phyloP scores from a whole-genome alignment of 441 rosid genomes.

The Adansonia rubrostipa region DNA sequence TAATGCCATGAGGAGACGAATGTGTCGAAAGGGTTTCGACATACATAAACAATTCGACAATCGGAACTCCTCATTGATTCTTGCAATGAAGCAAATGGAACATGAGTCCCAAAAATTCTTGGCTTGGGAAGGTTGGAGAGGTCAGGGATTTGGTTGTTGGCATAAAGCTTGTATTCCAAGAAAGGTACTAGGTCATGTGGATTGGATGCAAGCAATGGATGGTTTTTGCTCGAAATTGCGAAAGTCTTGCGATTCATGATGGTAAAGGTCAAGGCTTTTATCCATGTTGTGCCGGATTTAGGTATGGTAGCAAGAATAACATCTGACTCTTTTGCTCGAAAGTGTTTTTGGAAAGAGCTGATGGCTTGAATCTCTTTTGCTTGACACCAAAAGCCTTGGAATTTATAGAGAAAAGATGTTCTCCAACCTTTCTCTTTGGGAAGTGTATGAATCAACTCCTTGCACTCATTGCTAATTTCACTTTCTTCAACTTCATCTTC shows the following conservation, averaged over 20 bases:
- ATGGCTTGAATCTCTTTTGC: slow-evolving; percentile 69
- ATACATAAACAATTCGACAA: slow-evolving; percentile 59
- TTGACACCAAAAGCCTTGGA: slow-evolving; percentile 83
- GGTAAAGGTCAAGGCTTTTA: slow-evolving; percentile 67
- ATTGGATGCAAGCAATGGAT: slow-evolving; percentile 65
- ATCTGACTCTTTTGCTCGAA: slow-evolving; percentile 46
- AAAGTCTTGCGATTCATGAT: slow-evolving; percentile 46
- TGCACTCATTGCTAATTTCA: slow-evolving; percentile 49
- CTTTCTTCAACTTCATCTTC: slow-evolving; percentile 36
- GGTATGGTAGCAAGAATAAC: slow-evolving; percentile 68
- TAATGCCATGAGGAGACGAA: slow-evolving; percentile 69
- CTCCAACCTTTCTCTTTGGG: slow-evolving; percentile 76
- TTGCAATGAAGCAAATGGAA: slow-evolving; percentile 52
- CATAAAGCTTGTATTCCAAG: slow-evolving; percentile 70
- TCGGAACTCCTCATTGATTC: slow-evolving; percentile 41
- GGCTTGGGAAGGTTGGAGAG: slow-evolving; percentile 52
- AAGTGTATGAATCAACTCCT: slow-evolving; percentile 52
- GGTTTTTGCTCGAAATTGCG: slow-evolving; percentile 30
- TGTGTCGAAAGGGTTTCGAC: slow-evolving; percentile 78
- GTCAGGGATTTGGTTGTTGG: slow-evolving; percentile 52
- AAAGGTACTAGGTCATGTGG: slow-evolving; percentile 87
- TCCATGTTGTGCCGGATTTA: slow-evolving; percentile 91
- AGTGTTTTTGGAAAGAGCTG: slow-evolving; percentile 60
- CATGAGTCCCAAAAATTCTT: slow-evolving; percentile 65
- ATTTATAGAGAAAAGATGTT: slow-evolving; percentile 55